phyloP scores from a whole-genome alignment of 176 grass and related monocot species.

The Paspalum vaginatum region DNA sequence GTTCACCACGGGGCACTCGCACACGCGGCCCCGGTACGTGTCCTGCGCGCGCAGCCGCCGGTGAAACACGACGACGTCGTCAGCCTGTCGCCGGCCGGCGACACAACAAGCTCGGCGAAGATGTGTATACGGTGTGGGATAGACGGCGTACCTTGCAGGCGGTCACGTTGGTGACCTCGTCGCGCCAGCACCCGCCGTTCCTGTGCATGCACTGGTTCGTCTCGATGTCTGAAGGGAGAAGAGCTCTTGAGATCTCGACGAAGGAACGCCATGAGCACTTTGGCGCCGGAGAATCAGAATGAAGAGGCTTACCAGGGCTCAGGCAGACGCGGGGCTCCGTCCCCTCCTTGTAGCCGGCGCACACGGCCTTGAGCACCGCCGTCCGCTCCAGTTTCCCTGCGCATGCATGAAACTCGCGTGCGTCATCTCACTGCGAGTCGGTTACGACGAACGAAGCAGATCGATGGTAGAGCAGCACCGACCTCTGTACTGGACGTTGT shows the following conservation, averaged over 20 bases:
- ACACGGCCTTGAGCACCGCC: slow-evolving; percentile 89
- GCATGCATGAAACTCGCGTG: not conserved
- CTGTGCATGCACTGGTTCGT: slow-evolving; percentile 79
- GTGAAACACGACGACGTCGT: no score
- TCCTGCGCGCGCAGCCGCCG: slow-evolving; percentile 41
- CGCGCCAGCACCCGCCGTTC: slow-evolving; percentile 89
- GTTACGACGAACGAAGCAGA: not conserved
- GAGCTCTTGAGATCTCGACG: not conserved
- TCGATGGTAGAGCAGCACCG: not conserved
- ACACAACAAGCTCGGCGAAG: no score
- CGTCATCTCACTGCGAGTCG: not conserved
- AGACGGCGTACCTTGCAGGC: slow-evolving; percentile 46
- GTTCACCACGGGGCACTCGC: slow-evolving; percentile 72
- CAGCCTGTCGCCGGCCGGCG: no score
- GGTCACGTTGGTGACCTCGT: slow-evolving; percentile 63
- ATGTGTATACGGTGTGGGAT: no score
- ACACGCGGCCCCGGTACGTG: slow-evolving; percentile 90
- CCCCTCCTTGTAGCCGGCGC: slow-evolving; percentile 89
- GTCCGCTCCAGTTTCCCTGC: slow-evolving; percentile 87
- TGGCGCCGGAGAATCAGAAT: not conserved
- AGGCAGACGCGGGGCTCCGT: slow-evolving; percentile 91
- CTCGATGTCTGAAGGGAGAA: slow-evolving; percentile 58
- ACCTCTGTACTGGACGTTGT: slow-evolving; percentile 99
- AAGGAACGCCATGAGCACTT: not conserved
- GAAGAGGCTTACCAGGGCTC: slow-evolving; percentile 53